Percentiles rank a stretch among this genome's conserved stretches.
Evolutionary conservation across 495 filamentous ascomycete species (phyloP).

Genomic region (Cryomyces minteri): DNA sequence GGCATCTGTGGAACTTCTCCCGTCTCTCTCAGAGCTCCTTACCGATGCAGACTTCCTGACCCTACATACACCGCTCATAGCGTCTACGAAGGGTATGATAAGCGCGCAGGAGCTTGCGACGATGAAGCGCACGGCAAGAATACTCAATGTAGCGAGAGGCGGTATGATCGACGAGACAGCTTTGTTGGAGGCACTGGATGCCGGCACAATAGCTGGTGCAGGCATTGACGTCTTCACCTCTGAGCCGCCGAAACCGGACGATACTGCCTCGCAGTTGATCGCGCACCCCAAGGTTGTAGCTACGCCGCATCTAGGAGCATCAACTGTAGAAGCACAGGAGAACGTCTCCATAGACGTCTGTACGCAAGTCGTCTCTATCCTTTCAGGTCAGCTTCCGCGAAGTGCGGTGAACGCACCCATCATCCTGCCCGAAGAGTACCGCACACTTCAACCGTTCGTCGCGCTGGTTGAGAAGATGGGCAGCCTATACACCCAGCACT

Average conservation of each 20-base stretch:
- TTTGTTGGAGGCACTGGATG: slow-evolving; percentile 43
- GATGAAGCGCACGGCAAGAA: slow-evolving; percentile 48
- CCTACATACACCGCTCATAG: slow-evolving; percentile 56
- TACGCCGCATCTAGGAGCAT: slow-evolving; percentile 56
- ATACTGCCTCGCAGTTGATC: slow-evolving; percentile 33
- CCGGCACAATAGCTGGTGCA: slow-evolving; percentile 48
- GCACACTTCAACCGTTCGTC: slow-evolving; percentile 51
- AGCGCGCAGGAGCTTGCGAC: slow-evolving; percentile 36
- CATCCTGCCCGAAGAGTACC: slow-evolving; percentile 54
- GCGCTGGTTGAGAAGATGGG: slow-evolving; percentile 50
- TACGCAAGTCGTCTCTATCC: slow-evolving; percentile 47
- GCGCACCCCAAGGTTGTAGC: slow-evolving; percentile 44
- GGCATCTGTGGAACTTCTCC: slow-evolving; percentile 36
- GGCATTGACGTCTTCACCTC: slow-evolving; percentile 58
- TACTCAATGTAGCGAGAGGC: slow-evolving; percentile 56
- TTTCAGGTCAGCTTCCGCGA: slow-evolving; percentile 45
- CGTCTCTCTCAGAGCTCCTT: slow-evolving; percentile 34
- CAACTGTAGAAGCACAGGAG: slow-evolving; percentile 60
- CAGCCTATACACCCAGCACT: slow-evolving; percentile 51
- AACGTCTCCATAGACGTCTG: slow-evolving; percentile 60
- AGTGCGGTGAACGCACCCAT: slow-evolving; percentile 55
- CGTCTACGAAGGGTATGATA: slow-evolving; percentile 49
- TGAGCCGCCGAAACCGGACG: slow-evolving; percentile 39
- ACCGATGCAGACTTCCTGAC: slow-evolving; percentile 50
- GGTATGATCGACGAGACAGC: slow-evolving; percentile 58